Base-by-base conservation (phyloP, 345 rosid genomes). In the Eucalyptus microcorys region DNA sequence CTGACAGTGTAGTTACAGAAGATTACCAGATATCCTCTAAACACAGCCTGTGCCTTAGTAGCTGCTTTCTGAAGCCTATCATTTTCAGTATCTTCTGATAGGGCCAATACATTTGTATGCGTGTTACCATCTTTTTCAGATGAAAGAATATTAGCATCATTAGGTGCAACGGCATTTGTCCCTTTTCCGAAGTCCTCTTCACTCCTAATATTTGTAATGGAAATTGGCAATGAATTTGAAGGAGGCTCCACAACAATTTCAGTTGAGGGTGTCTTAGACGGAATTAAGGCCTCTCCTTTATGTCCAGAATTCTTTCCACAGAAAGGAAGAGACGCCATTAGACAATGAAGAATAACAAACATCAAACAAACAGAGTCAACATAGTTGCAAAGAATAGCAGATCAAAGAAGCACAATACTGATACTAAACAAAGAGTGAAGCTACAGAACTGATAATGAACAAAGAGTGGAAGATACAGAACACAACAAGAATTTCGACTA, bases 11-110 rank as follows among this genome's bases (percentile, higher is more conserved):
- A 86, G 87, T 21, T 87, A 87, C 24, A 89, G 89, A 34, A 86
- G 87, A 61, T 88, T 92, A 96, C 97, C 98, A 93, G 94, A 91
- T 89, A 93, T 89, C 97, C 97, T 92, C 96, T 94, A 89, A 95
- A 88, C 86, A 95, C 96, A 91, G 98, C 94, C 90, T 96, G 98
- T 71, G 93, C 94, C 88, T 88, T 93, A 6, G 88, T 94, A 34
- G 95, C 99, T 91, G 96, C 97, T 90, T 92, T 90, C 87, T 95
- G 96, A 37, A 88, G 94, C 90, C 90, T 92, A 80, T 90, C 86
- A 57, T 91, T 90, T 88, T 90, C 94, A 87, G 93, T 87, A 90
- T 90, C 96, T 87, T 92, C 92, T 49, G 89, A 88, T 90, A 91
- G 55, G 87, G 45, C 89, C 88, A 90, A 85, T 64, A 83, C 19